A percentile compares a stretch with the other conserved stretches of the same genome.
phyloP scores from a whole-genome alignment of 202 grass and related monocot genomes.

The Schoenoplectus tabernaemontani region DNA sequence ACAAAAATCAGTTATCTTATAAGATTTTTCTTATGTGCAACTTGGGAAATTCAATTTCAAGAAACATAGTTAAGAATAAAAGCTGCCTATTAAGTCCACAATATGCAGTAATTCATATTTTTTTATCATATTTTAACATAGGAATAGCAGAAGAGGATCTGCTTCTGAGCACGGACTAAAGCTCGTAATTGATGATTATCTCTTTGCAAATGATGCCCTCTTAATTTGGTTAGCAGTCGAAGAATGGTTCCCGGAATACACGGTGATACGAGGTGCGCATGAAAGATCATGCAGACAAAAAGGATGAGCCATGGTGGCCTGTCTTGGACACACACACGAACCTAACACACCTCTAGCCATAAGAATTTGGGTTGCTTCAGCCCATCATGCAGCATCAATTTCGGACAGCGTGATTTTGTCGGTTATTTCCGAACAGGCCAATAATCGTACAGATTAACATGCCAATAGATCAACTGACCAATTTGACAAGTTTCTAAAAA shows the following conservation, averaged over 20 bases:
- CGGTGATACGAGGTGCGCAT: constrained; percentile 65
- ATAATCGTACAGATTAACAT: constrained; percentile 59
- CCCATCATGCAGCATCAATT: constrained; percentile 81
- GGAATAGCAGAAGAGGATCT: constrained; percentile 73
- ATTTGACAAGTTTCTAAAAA: constrained; percentile 30
- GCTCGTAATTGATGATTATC: constrained; percentile 60
- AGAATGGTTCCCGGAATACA: constrained; percentile 56
- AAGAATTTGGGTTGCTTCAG: constrained; percentile 76
- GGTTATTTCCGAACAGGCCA: constrained; percentile 56
- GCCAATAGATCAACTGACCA: constrained; percentile 36
- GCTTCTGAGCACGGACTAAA: constrained; percentile 44
- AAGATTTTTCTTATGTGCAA: neutral
- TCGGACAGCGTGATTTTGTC: constrained; percentile 53
- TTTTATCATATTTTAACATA: constrained; percentile 19
- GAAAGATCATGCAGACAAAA: constrained; percentile 62
- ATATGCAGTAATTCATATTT: neutral
- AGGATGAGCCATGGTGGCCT: constrained; percentile 54
- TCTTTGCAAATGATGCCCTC: constrained; percentile 71
- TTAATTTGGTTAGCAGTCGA: constrained; percentile 64
- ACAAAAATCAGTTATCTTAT: neutral
- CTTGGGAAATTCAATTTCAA: neutral
- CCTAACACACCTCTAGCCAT: constrained; percentile 46
- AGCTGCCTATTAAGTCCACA: neutral
- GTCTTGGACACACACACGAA: constrained; percentile 28
- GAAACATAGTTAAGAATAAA: neutral